Conservation (phyloP, 2,329 filamentous ascomycete genomes). For the Alternaria brassicae region DNA sequence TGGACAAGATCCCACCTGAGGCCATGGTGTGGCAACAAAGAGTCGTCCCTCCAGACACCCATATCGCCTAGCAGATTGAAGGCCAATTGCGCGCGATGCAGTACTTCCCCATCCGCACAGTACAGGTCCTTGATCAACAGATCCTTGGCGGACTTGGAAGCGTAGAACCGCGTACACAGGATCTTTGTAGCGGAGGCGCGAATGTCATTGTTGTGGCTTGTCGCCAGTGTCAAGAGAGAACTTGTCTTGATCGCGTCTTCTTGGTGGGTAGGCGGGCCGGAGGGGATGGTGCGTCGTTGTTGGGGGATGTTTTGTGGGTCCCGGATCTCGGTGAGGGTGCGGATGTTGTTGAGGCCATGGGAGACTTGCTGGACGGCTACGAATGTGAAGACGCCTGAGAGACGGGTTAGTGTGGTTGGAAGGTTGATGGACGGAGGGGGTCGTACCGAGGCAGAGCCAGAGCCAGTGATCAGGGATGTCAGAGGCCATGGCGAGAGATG, state of each 20-base stretch:
- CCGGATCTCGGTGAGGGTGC: conserved; percentile 71
- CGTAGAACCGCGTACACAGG: conserved; percentile 47
- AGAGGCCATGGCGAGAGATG: conserved; percentile 39
- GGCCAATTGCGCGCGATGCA: conserved; percentile 34
- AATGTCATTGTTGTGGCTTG: conserved; percentile 54
- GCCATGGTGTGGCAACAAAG: conserved; percentile 4
- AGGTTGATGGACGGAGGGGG: conserved; percentile 52
- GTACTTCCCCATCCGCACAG: conserved; percentile 24
- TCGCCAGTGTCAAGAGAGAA: conserved; percentile 52
- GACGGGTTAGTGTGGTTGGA: conserved; percentile 44
- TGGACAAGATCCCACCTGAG: conserved; percentile 1
- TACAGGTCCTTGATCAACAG: conserved; percentile 37
- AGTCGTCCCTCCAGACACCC: conserved; percentile 24
- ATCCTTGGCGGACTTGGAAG: conserved; percentile 23
- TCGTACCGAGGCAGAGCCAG: conserved; percentile 55
- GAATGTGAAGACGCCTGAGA: conserved; percentile 62
- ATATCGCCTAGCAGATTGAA: conserved; percentile 38
- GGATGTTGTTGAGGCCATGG: conserved; percentile 65
- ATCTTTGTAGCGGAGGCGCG: conserved; percentile 49
- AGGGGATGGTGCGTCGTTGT: conserved; percentile 7
- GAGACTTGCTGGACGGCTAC: conserved; percentile 65
- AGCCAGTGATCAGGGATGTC: conserved; percentile 56
- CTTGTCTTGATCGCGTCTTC: conserved; percentile 59
- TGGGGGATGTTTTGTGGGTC: conserved; percentile 64
- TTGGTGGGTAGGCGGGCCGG: conserved; percentile 71